Base-by-base conservation (phyloP, 2,329 filamentous ascomycete genomes). In the Mollisiaceae sp. region DNA sequence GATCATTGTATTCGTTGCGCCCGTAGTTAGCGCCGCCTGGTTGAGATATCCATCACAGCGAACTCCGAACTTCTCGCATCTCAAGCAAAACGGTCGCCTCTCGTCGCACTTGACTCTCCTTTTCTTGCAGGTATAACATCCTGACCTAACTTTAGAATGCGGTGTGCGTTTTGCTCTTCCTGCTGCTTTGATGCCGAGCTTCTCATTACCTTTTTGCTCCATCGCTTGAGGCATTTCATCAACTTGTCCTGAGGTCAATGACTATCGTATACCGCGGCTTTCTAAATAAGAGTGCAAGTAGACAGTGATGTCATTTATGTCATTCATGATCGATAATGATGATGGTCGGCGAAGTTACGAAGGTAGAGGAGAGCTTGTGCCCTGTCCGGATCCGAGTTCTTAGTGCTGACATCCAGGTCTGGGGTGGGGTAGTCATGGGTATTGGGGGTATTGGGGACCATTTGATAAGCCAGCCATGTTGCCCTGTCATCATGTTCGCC, bases 71-170 rank as follows among this genome's bases (percentile, higher is more conserved):
- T 63, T 62, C 14, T 59, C 35, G 47, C 64, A 65, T 4, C 64
- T 52, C 14, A 50, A 24, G 35, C 64, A 65, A n/a, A 35, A 8
- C 4, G 64, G 64, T 22, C 38, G 32, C 35, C 32, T 35, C 32
- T 66, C 64, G 38, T 63, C 64, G 38, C 64, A 66, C 36, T 66
- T 66, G 8, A 66, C 55, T 35, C 64, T 56, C 15, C 64, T 15
- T 8, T 52, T 32, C 56, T 66, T 66, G 56, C 64, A 66, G 2
- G 60, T 63, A 8, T 36, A 12, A 32, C 64, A 66, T 3, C 64
- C 60, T 2, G 64, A 63, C n/a, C 39, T 35, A 43, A 66, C 64
- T 39, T 66, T 66, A 15, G 64, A 41, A 5, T 47, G 45, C n/a
- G 24, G 27, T 38, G 43, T 45, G 22, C 61, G 27, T 18, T 43